A percentile compares a stretch with the other conserved stretches of the same genome.
Conservation (phyloP, 148 eudicot species). For the Rhododendron williamsianum region DNA sequence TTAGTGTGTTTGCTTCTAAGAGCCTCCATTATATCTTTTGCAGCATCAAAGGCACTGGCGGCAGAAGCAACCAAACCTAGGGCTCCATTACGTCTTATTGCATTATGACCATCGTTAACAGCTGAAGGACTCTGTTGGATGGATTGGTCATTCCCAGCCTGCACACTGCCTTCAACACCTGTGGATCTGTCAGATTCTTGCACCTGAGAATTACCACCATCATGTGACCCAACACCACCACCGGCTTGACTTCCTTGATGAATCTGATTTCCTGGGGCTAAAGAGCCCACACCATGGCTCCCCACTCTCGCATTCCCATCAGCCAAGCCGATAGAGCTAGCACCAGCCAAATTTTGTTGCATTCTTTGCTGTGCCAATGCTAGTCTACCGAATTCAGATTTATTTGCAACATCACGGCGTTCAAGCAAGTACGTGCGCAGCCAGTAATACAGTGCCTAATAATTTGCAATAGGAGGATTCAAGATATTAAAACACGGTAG, state of each 20-base stretch:
- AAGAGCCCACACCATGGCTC: constrained; percentile 41
- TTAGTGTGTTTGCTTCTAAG: constrained; percentile 96
- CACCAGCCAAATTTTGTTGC: constrained; percentile 64
- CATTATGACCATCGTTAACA: constrained; percentile 62
- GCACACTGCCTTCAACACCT: constrained; percentile 51
- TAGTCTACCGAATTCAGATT: constrained; percentile 82
- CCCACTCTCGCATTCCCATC: constrained; percentile 55
- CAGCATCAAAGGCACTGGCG: constrained; percentile 95
- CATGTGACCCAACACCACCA: constrained; percentile 53
- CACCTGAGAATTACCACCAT: constrained; percentile 59
- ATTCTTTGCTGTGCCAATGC: constrained; percentile 94
- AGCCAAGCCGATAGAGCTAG: constrained; percentile 43
- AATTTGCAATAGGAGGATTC: constrained; percentile 3
- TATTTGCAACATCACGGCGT: constrained; percentile 95
- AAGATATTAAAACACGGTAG: not conserved
- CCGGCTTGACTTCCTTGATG: constrained; percentile 60
- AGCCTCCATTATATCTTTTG: constrained; percentile 98
- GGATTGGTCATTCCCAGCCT: constrained; percentile 58
- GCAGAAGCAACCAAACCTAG: constrained; percentile 86
- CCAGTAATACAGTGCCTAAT: constrained; percentile 96
- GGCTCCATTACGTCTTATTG: constrained; percentile 73
- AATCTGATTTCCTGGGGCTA: constrained; percentile 59
- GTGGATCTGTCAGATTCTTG: constrained; percentile 77
- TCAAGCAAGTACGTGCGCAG: constrained; percentile 94
- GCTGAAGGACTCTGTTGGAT: constrained; percentile 57